Conservation (phyloP, 805 yeast genomes). For the Schizosaccharomyces osmophilus region DNA sequence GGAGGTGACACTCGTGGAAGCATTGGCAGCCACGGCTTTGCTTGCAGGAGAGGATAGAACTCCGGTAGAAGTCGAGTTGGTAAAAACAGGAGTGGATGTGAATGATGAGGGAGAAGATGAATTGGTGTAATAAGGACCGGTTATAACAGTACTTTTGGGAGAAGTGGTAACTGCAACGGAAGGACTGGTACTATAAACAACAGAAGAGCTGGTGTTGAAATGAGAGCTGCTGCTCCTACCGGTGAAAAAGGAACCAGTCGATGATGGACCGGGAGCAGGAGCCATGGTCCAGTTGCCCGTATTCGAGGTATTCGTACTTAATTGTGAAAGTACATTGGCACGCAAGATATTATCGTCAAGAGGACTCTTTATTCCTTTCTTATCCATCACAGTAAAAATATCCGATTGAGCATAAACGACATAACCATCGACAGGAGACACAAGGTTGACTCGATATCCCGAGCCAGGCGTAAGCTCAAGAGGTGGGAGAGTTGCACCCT, state of each 20-base stretch:
- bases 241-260: not conserved
- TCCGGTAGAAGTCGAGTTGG: not conserved
- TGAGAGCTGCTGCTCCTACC: not conserved
- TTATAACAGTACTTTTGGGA: not conserved
- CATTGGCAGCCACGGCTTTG: not conserved
- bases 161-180: not conserved
- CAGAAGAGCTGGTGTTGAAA: not conserved
- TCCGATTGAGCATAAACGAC: not conserved
- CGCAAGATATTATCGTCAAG: no score
- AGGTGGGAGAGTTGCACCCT: not conserved
- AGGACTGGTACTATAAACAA: not conserved
- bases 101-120: not conserved
- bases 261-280: no score
- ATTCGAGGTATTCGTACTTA: no score
- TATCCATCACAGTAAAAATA: not conserved
- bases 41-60: not conserved
- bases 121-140: not conserved
- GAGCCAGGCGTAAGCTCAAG: not conserved
- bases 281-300: no score
- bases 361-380: not conserved
- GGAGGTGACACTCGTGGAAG: not conserved
- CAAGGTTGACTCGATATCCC: not conserved
- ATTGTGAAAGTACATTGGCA: no score
- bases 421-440: not conserved
- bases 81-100: not conserved